Evolutionary conservation across 2,329 filamentous ascomycete genomes (phyloP).

Genomic region (Ophiostoma sp.): DNA sequence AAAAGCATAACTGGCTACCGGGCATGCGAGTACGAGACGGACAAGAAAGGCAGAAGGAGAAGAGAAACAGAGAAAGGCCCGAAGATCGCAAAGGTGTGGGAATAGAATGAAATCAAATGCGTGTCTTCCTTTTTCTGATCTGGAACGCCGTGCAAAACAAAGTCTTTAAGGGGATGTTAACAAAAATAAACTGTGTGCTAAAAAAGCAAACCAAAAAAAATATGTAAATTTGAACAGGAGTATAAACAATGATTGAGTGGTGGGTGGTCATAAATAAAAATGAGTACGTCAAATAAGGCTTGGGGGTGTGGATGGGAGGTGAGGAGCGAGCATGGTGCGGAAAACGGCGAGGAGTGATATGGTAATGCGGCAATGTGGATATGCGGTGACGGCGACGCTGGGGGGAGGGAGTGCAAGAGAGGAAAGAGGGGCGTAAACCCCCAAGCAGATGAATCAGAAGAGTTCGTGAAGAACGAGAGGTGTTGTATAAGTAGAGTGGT

Average conservation of each 20-base stretch:
- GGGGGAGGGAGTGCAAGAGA: neutral
- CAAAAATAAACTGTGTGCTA: neutral
- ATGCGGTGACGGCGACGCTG: conserved; percentile 2
- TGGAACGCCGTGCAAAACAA: too few relatives aligned
- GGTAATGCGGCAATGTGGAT: neutral
- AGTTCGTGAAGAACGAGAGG: neutral
- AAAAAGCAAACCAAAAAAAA: conserved; percentile 2
- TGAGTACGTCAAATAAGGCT: conserved; percentile 19
- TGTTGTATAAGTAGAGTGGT: conserved; percentile 1
- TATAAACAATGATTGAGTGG: conserved; percentile 23
- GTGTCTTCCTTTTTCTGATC: neutral
- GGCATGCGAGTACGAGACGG: neutral
- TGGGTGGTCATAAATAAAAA: conserved; percentile 20
- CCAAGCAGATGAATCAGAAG: conserved; percentile 8
- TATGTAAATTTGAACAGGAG: conserved; percentile 13
- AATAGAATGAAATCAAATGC: neutral
- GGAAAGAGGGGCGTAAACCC: neutral
- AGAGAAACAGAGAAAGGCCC: neutral
- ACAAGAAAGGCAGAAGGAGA: neutral
- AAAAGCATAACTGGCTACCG: neutral
- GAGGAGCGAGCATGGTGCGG: neutral
- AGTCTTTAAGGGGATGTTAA: too few relatives aligned
- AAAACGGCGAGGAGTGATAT: neutral
- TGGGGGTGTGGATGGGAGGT: neutral
- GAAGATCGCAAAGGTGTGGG: neutral